These are phyloP conservation scores for Neopestalotiopsis sp. DNA, from an alignment of 2,329 filamentous ascomycete species.

Conservation along the genomic window DNA sequence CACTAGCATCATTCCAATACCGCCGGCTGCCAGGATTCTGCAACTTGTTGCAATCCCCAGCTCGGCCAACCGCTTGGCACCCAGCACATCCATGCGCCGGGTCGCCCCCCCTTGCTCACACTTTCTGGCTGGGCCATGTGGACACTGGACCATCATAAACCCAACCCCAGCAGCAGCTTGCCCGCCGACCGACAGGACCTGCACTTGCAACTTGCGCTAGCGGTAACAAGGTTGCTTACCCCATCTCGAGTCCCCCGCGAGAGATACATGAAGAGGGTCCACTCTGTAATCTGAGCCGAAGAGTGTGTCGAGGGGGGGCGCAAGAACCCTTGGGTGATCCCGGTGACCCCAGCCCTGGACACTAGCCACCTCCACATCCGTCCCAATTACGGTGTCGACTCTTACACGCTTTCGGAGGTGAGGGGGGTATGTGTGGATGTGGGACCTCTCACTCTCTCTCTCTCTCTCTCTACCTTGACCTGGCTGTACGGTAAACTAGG, in stretches of 20 bases:
- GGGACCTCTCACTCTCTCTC: too few species aligned
- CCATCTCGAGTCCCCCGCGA: slow-evolving; percentile 13
- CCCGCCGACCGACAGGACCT: not conserved
- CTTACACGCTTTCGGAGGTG: slow-evolving; percentile 18
- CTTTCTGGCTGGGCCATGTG: slow-evolving; percentile 13
- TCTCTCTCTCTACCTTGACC: not conserved
- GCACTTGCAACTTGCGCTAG: too few species aligned
- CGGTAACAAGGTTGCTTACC: slow-evolving; percentile 13
- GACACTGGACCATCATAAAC: not conserved
- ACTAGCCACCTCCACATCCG: slow-evolving; percentile 32
- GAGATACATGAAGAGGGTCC: not conserved
- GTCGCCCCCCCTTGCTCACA: not conserved
- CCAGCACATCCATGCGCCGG: slow-evolving; percentile 7
- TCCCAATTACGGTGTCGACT: slow-evolving; percentile 20
- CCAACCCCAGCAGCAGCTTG: not conserved
- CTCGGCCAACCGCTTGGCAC: slow-evolving; percentile 15
- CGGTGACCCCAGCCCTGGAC: slow-evolving; percentile 27
- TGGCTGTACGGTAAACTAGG: not conserved
- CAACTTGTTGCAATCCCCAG: slow-evolving; percentile 19
- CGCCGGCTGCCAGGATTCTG: slow-evolving; percentile 15
- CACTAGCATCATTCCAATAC: too few species aligned
- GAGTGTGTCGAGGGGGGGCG: slow-evolving; percentile 12
- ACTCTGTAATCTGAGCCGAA: slow-evolving; percentile 19
- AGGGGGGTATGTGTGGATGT: not conserved
- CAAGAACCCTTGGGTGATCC: slow-evolving; percentile 20